Conservation (phyloP, 1,139 yeast genomes). For the Pichia sp. region DNA sequence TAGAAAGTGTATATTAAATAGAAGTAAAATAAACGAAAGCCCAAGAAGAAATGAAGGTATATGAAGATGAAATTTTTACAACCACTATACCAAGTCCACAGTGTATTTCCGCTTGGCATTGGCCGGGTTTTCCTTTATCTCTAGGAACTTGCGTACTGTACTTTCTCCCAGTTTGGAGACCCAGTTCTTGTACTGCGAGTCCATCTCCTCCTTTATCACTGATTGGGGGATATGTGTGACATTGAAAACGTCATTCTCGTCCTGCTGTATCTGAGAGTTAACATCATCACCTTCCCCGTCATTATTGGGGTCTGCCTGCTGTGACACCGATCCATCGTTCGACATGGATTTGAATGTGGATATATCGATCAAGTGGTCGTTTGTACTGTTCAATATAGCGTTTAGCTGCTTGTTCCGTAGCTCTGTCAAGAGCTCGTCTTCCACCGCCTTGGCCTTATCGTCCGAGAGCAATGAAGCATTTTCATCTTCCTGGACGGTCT, state of each 20-base stretch:
- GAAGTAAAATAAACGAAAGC: background rate
- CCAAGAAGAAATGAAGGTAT: background rate
- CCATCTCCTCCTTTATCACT: constrained; percentile 19
- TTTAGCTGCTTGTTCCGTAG: constrained; percentile 30
- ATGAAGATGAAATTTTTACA: background rate
- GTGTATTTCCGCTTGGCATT: constrained; percentile 1
- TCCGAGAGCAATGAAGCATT: constrained; percentile 28
- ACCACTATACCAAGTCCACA: constrained; percentile 8
- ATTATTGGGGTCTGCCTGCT: background rate
- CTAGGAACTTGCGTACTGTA: constrained; percentile 11
- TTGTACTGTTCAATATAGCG: constrained; percentile 31
- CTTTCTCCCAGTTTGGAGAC: constrained; percentile 12
- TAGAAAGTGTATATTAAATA: constrained; percentile 3
- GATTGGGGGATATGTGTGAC: constrained; percentile 8
- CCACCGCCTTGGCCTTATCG: constrained; percentile 18
- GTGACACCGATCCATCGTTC: constrained; percentile 6
- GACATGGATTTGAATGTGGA: constrained; percentile 15
- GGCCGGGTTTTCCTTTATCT: constrained; percentile 2
- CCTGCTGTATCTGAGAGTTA: constrained; percentile 14
- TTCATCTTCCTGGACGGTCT: constrained; percentile 27
- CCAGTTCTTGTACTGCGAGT: constrained; percentile 11
- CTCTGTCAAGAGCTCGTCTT: constrained; percentile 26
- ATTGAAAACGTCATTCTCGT: constrained; percentile 15
- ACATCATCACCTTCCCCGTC: constrained; percentile 2
- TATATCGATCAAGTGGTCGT: constrained; percentile 31